Base-by-base conservation (phyloP, 2,329 filamentous ascomycete species). In the Trichoderma afroharzianum region DNA sequence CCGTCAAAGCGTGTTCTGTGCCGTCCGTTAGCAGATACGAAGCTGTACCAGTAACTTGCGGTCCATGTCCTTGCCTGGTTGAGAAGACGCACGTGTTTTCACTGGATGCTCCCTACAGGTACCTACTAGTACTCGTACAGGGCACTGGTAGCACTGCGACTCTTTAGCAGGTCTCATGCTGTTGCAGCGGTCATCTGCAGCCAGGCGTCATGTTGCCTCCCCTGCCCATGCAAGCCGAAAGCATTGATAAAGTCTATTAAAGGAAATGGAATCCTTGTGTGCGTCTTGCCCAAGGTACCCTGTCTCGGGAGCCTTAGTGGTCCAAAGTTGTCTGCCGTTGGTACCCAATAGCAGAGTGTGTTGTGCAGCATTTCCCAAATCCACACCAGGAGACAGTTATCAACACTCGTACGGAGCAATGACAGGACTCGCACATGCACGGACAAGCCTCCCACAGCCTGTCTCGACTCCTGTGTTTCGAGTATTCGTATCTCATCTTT, bases 321-420 rank as follows among this genome's bases (percentile, higher is more conserved):
- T 57, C 63, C 30, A 32, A 57, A 39, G 47, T 26, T n/a, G 50
- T 58, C 63, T 33, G 63, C 36, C 36, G 64, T 69, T 62, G 66
- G 66, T 69, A 69, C 66, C 66, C 66, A 69, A 69, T 69, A 61
- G 66, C 21, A 63, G 59, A 39, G 59, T 26, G 21, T 30, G 9
- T 43, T 64, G 53, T 28, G 62, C 62, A 32, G 55, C 28, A 12
- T 32, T 39, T 39, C 15, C 36, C 1, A 39, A 39, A 15, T 39
- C 36, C 4, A 36, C 33, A 36, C 33, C 33, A 36, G 1, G 33
- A 36, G 33, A 36, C n/a, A n/a, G n/a, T n/a, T 36, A 36, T 7
- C n/a, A n/a, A 33, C 4, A 36, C 14, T 36, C 33, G 33, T 36
- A 36, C 33, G 36, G 36, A 39, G 36, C 36, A 39, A 39, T 39